Percentiles rank a stretch among this genome's conserved stretches.
Evolutionary conservation across 306 rosid species (phyloP).

Genomic region (Styphnolobium japonicum): DNA sequence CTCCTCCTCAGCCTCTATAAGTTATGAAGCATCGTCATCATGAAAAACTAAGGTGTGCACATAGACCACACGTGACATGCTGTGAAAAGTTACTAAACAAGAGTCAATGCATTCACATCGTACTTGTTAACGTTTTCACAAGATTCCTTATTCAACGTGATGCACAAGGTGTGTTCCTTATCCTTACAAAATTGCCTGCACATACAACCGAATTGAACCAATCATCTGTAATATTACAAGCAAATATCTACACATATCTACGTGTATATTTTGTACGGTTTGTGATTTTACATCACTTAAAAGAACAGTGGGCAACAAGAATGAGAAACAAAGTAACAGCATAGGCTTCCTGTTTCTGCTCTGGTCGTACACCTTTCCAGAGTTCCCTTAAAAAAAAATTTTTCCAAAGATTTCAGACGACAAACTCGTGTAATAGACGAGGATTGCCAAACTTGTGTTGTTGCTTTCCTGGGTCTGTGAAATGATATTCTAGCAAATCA

Average conservation of each 20-base stretch:
- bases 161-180: constrained; percentile 25
- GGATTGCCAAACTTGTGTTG: constrained; percentile 71
- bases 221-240: constrained; percentile 46
- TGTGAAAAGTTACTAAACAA: background rate
- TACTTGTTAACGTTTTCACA: constrained; percentile 30
- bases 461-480: constrained; percentile 62
- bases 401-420: constrained; percentile 38
- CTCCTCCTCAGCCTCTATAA: background rate
- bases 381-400: background rate
- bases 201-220: constrained; percentile 48
- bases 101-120: constrained; percentile 32
- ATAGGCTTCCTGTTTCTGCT: constrained; percentile 22
- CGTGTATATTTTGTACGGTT: constrained; percentile 43
- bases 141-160: constrained; percentile 49
- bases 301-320: constrained; percentile 31
- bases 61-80: background rate
- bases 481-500: constrained; percentile 65
- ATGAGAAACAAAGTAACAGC: constrained; percentile 16
- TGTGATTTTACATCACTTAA: constrained; percentile 33
- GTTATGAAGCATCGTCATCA: background rate
- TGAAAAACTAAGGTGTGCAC: background rate
- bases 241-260: constrained; percentile 40
- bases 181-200: constrained; percentile 50
- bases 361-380: background rate
- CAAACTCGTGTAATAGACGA: constrained; percentile 78